Evolutionary conservation across 2,329 filamentous ascomycete species (phyloP), one percentile per base, ranked within the genome.

Genomic region (Phoma sp.): DNA sequence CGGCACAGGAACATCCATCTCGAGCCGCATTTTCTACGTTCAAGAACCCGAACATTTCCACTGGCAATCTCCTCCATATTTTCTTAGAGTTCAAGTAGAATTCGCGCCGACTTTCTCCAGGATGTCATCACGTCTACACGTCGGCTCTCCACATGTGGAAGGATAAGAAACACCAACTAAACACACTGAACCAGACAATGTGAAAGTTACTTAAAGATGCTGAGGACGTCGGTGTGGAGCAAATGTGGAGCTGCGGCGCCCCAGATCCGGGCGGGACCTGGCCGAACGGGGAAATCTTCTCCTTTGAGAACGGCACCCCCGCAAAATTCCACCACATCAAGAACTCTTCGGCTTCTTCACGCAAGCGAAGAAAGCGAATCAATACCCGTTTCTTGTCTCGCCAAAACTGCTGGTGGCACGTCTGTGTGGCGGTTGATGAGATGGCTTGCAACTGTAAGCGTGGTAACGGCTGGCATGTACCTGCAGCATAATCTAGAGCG

Each of bases 261-360:
- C 43, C 21, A 23, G 29, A n/a, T 14, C n/a, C 23, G 12, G 21
- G 20, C 23, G 12, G 33, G 36, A 32, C 3, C 32, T 18, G 18
- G 43, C 38, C 48, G 9, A n/a, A 64, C 47, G 63, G 63, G 63
- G 66, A 57, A 66, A 65, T 30, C 55, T 59, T 62, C 66, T 62
- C 61, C 61, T 51, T 60, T 12, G 7, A 39, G 39, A 39, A 21
- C n/a, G 28, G 20, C 29, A 12, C 6, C 51, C 40, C 51, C 51
- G 39, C 51, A 49, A 46, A 49, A 36, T 9, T 23, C 38, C 21
- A 36, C 47, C 45, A 6, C 34, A 42, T 32, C 18, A 14, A 36
- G 51, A 29, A 15, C 23, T 5, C 20, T 40, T 42, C 51, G 39
- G 45, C 28, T 49, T 49, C 34, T 54, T 32, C 6, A 33, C 9